These are phyloP conservation scores for Caloboletus inedulis DNA, from an alignment of 1,284 basidiomycete species.

Conservation along the genomic window DNA sequence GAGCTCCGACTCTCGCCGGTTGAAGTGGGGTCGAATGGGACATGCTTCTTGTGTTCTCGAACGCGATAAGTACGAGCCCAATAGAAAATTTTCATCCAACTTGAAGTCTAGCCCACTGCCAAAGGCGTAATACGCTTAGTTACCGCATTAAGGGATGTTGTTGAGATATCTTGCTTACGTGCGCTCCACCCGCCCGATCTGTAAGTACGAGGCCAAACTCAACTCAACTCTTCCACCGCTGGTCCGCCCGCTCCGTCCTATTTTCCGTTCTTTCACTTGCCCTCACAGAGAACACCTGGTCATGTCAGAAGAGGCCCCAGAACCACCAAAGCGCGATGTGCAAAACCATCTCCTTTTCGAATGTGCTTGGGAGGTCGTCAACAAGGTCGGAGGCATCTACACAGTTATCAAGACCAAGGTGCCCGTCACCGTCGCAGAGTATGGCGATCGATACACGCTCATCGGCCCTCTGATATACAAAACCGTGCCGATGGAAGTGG, in stretches of 20 bases:
- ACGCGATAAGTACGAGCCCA: not conserved
- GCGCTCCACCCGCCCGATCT: slow-evolving; percentile 4
- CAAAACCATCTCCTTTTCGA: slow-evolving; percentile 81
- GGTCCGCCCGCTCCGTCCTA: not conserved
- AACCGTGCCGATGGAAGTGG: slow-evolving; percentile 97
- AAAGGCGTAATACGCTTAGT: slow-evolving; percentile 7
- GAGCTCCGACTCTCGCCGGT: not conserved
- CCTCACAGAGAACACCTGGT: not conserved
- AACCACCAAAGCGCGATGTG: slow-evolving; percentile 61
- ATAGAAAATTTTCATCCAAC: not conserved
- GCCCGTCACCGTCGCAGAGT: slow-evolving; percentile 93
- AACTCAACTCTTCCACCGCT: not conserved
- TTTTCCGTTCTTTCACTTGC: not conserved
- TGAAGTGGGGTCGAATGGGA: not conserved
- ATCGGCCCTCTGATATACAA: slow-evolving; percentile 97
- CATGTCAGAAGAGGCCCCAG: slow-evolving; percentile 27
- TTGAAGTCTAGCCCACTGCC: not conserved
- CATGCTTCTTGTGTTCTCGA: slow-evolving; percentile 1
- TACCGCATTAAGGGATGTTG: slow-evolving; percentile 20
- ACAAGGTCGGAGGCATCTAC: slow-evolving; percentile 99
- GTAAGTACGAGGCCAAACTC: slow-evolving; percentile 12
- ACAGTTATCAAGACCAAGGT: slow-evolving; percentile 99
- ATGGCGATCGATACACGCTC: slow-evolving; percentile 87
- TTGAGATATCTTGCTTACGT: slow-evolving; percentile 20
- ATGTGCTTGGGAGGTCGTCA: slow-evolving; percentile 92